Evolutionary conservation across 1,284 basidiomycete genomes (phyloP), one percentile per base, ranked within the genome.

Genomic region (Tilletia setariae): DNA sequence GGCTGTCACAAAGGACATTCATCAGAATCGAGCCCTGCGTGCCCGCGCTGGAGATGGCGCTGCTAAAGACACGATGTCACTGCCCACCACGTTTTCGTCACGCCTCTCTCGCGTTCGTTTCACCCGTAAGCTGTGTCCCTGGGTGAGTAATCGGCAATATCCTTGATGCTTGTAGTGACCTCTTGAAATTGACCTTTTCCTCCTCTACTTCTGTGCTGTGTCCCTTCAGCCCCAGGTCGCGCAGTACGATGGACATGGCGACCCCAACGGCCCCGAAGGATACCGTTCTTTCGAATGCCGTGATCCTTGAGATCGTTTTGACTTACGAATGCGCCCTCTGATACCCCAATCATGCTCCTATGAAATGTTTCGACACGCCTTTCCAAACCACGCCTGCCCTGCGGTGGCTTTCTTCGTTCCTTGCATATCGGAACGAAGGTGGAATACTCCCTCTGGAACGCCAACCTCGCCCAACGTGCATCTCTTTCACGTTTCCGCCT

Each of bases 51-150:
- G 40, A 2, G n/a, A n/a, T n/a, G 9, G 15, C 21, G 13, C 25
- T 13, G 25, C 51, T 15, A 42, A 61, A 16, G n/a, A 13, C 53
- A 21, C 2, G 19, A 4, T 23, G 3, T 8, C 47, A 23, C 44
- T 46, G 13, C 64, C 68, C 15, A 69, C 68, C 28, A 46, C 11
- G 53, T 70, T 44, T 42, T 16, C 23, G n/a, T 44, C 40, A 56
- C 40, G 65, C 64, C 23, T 35, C 16, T 68, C 61, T 28, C 70
- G 72, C n/a, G 6, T 73, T 2, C 23, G 28, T 2, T 53, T 53
- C 28, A 73, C 72, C n/a, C 67, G 72, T 32, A 66, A 67, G 28
- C 64, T 72, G 9, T 73, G 72, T 42, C 72, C 72, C 21, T 73
- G 53, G 53, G n/a, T n/a, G n/a, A n/a, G n/a, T n/a, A n/a, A n/a